A percentile compares a stretch with the other conserved stretches of the same genome.
phyloP scores from a whole-genome alignment of 2,329 filamentous ascomycete species.

The Berkeleyomyces rouxiae region DNA sequence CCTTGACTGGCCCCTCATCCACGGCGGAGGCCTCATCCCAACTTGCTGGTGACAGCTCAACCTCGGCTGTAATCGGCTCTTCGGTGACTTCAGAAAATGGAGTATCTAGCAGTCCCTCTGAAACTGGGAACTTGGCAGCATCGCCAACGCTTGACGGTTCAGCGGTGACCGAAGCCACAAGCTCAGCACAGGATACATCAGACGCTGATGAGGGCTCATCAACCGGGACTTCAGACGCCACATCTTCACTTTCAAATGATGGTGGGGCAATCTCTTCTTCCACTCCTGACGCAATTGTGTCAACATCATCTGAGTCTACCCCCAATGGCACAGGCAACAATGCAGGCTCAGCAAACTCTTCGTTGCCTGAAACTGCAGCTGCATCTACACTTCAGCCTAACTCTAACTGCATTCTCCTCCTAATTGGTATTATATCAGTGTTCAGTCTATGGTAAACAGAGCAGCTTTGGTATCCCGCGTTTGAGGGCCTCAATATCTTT shows the following conservation, averaged over 20 bases:
- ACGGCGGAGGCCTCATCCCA: neutral
- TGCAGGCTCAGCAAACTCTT: neutral
- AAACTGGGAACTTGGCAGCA: too few relatives aligned
- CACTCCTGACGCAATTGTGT: neutral
- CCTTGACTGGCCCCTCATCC: neutral
- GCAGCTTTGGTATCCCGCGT: too few relatives aligned
- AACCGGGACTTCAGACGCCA: neutral
- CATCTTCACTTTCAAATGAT: neutral
- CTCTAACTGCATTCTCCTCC: neutral
- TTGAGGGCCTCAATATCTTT: neutral
- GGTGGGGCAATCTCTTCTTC: neutral
- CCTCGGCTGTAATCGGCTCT: neutral
- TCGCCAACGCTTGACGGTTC: too few relatives aligned
- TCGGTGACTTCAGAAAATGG: neutral
- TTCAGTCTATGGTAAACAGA: neutral
- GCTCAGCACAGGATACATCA: neutral
- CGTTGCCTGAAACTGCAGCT: neutral
- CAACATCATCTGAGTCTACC: neutral
- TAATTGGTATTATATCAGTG: neutral
- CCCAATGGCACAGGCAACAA: neutral
- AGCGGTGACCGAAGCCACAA: too few relatives aligned
- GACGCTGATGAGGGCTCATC: neutral
- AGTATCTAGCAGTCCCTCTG: neutral
- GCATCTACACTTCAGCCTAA: neutral
- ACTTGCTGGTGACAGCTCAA: neutral